Evolutionary conservation across 768 basidiomycete genomes (phyloP).

Genomic region (Mycena maculata): DNA sequence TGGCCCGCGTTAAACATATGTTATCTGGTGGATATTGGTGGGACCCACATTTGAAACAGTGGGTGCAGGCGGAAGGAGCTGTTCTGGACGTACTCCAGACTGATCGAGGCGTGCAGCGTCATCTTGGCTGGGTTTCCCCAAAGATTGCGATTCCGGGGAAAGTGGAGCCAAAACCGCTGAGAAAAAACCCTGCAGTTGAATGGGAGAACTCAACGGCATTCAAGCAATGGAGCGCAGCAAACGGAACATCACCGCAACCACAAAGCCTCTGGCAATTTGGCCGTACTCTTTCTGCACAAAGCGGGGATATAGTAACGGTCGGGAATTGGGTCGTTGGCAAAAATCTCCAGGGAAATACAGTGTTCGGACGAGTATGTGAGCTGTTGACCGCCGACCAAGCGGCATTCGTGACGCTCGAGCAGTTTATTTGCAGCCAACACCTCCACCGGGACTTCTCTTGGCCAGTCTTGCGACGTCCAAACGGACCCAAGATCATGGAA

Average conservation of each 20-base stretch:
- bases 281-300: conserved; percentile 6
- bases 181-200: not conserved
- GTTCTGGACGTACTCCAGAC: conserved; percentile 4
- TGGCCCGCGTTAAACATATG: conserved; percentile 48
- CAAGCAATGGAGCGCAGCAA: not conserved
- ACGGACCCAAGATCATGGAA: conserved; percentile 4
- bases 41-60: not conserved
- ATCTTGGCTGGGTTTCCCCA: conserved; percentile 31
- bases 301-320: not conserved
- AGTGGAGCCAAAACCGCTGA: not conserved
- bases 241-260: not conserved
- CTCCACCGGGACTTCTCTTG: conserved; percentile 8
- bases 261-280: conserved; percentile 1
- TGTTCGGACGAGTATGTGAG: conserved; percentile 5
- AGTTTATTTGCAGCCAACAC: conserved; percentile 5
- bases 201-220: not conserved
- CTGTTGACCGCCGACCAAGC: not conserved
- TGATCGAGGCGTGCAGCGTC: conserved; percentile 22
- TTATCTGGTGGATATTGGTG: conserved; percentile 47
- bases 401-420: conserved; percentile 9
- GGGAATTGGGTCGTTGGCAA: conserved; percentile 4
- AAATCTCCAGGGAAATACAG: not conserved
- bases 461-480: conserved; percentile 17
- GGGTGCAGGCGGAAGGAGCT: conserved; percentile 8
- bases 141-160: not conserved